A percentile compares a stretch with the other conserved stretches of the same genome.
Evolutionary conservation across 2,329 filamentous ascomycete genomes (phyloP).

Genomic region (Pseudogymnoascus destructans): DNA sequence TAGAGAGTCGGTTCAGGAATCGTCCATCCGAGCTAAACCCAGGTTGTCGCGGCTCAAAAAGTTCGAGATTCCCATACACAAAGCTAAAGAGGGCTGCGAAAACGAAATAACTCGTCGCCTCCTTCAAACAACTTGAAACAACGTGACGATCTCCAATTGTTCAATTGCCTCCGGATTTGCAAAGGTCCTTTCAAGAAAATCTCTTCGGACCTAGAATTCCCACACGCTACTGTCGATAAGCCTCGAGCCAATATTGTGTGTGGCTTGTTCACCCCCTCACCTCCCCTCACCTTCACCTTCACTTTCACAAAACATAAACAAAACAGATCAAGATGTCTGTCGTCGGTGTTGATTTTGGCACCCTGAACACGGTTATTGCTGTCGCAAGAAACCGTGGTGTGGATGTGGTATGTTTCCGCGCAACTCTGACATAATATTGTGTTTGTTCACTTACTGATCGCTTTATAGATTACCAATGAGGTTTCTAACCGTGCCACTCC

Average conservation of each 20-base stretch:
- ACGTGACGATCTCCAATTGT: conserved; percentile 3
- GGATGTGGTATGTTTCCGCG: conserved; percentile 71
- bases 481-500: conserved; percentile 96
- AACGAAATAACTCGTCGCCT: background rate
- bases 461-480: conserved; percentile 81
- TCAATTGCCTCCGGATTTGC: background rate
- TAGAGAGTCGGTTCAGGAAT: conserved; percentile 8
- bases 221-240: conserved; percentile 9
- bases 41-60: conserved; percentile 2
- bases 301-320: background rate
- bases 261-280: conserved; percentile 7
- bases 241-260: conserved; percentile 3
- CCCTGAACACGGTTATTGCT: conserved; percentile 91
- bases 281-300: background rate
- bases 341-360: conserved; percentile 62
- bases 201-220: conserved; percentile 5
- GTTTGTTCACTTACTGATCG: conserved; percentile 25
- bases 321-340: conserved; percentile 15
- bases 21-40: background rate
- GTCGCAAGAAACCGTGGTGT: conserved; percentile 97
- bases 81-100: conserved; percentile 8
- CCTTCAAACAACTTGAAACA: background rate
- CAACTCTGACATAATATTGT: conserved; percentile 3
- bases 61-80: conserved; percentile 6
- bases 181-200: background rate